A percentile compares a stretch with the other conserved stretches of the same genome.
Conservation (phyloP, 495 filamentous ascomycete species). For the Neurospora terricola region DNA sequence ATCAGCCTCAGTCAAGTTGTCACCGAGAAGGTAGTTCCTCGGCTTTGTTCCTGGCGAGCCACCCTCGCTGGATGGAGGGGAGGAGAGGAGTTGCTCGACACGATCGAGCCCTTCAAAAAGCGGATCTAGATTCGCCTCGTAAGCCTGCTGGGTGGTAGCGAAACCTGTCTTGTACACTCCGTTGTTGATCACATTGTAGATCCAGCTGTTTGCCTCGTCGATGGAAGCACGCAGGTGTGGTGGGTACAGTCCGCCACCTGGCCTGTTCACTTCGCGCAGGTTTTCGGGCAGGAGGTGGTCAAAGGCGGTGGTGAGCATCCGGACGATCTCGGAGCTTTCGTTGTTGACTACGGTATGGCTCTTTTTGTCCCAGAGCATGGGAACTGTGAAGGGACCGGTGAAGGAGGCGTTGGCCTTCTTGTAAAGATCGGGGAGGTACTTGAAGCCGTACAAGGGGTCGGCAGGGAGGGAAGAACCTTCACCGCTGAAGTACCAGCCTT, state of each 20-base stretch:
- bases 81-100: conserved; percentile 52
- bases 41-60: neutral
- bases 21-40: conserved; percentile 48
- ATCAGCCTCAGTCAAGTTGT: conserved; percentile 62
- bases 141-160: conserved; percentile 53
- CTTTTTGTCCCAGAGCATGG: conserved; percentile 63
- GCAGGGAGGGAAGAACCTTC: conserved; percentile 33
- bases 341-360: conserved; percentile 60
- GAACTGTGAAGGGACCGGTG: conserved; percentile 57
- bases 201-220: conserved; percentile 70
- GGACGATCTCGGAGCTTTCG: conserved; percentile 67
- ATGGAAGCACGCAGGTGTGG: conserved; percentile 48
- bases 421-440: conserved; percentile 55
- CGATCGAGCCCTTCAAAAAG: conserved; percentile 64
- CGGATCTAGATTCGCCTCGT: conserved; percentile 51
- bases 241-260: conserved; percentile 45
- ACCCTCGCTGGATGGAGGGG: conserved; percentile 30
- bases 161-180: conserved; percentile 59
- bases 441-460: conserved; percentile 55
- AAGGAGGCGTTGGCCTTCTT: conserved; percentile 53
- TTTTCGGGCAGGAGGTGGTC: conserved; percentile 57
- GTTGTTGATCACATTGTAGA: conserved; percentile 78
- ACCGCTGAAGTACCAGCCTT: conserved; percentile 62
- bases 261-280: conserved; percentile 45
- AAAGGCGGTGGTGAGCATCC: conserved; percentile 58